These are phyloP conservation scores for Vicia sativa DNA, from an alignment of 306 rosid species.

Conservation along the genomic window DNA sequence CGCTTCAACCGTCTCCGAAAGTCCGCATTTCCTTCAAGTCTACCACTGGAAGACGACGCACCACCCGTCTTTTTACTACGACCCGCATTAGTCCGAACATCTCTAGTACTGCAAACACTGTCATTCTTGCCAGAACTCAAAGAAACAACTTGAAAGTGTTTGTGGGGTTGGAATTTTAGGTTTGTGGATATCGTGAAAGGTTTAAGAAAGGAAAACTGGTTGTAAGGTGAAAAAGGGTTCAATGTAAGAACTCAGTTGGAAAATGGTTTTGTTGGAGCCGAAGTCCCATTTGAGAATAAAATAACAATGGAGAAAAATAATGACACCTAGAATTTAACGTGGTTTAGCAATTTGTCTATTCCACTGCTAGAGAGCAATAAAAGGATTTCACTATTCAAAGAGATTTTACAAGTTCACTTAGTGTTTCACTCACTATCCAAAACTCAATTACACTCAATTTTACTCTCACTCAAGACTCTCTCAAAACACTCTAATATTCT, in stretches of 20 bases:
- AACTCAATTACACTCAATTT: too few species aligned
- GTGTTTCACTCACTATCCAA: too few species aligned
- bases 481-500: too few species aligned
- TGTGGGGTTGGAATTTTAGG: constrained; percentile 36
- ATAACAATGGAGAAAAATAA: too few species aligned
- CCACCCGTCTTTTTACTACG: constrained; percentile 66
- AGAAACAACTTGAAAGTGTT: constrained; percentile 30
- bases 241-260: constrained; percentile 42
- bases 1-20: constrained; percentile 57
- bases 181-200: constrained; percentile 40
- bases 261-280: too few species aligned
- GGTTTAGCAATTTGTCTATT: too few species aligned
- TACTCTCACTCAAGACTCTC: too few species aligned
- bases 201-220: constrained; percentile 35
- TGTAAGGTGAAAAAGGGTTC: constrained; percentile 38
- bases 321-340: too few species aligned
- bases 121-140: constrained; percentile 13
- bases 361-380: too few species aligned
- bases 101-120: constrained; percentile 31
- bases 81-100: constrained; percentile 60
- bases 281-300: too few species aligned
- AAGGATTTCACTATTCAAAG: too few species aligned
- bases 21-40: constrained; percentile 65
- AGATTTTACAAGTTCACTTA: too few species aligned
- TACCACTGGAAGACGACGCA: constrained; percentile 58